Evolutionary conservation across 2,329 filamentous ascomycete species (phyloP).

Genomic region (Colletotrichum abscissum): DNA sequence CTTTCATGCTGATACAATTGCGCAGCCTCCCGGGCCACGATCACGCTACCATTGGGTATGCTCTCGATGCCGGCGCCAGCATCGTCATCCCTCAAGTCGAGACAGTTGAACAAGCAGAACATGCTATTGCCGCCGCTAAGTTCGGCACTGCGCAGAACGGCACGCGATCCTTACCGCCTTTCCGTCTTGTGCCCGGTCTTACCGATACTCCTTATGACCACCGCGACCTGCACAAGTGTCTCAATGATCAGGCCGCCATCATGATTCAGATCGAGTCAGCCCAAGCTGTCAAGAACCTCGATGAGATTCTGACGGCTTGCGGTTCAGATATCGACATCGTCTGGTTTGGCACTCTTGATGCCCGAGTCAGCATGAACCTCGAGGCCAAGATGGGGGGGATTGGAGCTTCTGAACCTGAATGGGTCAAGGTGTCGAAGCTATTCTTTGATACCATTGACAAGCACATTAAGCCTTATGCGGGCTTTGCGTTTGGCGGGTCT

Average conservation of each 20-base stretch:
- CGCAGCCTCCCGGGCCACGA: slow-evolving; percentile 54
- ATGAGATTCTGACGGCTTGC: slow-evolving; percentile 57
- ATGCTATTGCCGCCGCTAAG: slow-evolving; percentile 55
- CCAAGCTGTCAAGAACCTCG: slow-evolving; percentile 56
- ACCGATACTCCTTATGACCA: slow-evolving; percentile 49
- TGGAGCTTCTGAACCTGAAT: slow-evolving; percentile 52
- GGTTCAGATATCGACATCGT: slow-evolving; percentile 57
- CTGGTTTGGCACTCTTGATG: slow-evolving; percentile 59
- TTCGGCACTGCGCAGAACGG: slow-evolving; percentile 53
- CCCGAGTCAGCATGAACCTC: slow-evolving; percentile 56
- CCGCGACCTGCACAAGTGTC: slow-evolving; percentile 49
- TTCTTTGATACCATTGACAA: slow-evolving; percentile 53
- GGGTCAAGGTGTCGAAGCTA: slow-evolving; percentile 49
- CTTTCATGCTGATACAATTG: not conserved
- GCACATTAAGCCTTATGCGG: slow-evolving; percentile 55
- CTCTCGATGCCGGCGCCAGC: slow-evolving; percentile 58
- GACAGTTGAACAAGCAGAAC: slow-evolving; percentile 57
- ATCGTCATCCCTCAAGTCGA: slow-evolving; percentile 60
- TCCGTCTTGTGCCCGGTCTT: slow-evolving; percentile 51
- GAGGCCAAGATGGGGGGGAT: slow-evolving; percentile 43
- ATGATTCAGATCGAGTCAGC: slow-evolving; percentile 60
- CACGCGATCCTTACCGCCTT: slow-evolving; percentile 58
- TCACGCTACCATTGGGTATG: slow-evolving; percentile 58
- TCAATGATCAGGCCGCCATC: slow-evolving; percentile 59
- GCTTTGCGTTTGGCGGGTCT: slow-evolving; percentile 44